Base-by-base conservation (phyloP, 768 basidiomycete genomes). In the Leccinum truebloodii region DNA sequence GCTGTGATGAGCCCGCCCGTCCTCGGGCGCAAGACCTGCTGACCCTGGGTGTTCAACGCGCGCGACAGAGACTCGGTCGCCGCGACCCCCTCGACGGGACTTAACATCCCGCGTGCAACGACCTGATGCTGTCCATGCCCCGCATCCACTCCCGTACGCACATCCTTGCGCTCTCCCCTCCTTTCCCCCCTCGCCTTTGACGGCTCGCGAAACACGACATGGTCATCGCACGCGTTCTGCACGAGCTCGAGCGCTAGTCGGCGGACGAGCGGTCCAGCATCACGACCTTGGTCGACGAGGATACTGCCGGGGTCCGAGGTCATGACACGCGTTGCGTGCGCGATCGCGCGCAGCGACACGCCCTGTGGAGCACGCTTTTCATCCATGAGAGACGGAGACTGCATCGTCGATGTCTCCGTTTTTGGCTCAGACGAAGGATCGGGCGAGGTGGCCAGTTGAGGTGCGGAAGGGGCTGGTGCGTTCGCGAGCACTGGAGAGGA, bases 291-390 rank as follows among this genome's bases (percentile, higher is more conserved):
- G 70, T 93, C 88, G 0, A 83, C 81, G 10, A 94, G 81, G 58
- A 94, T 84, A 64, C 90, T 91, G 13, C 81, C 77, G 0, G 92
- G 82, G 65, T 90, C 90, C 3, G 85, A 80, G 0, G 89, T 89
- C 91, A 94, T 93, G n/a, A 94, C 88, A 3, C 92, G 85, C 1
- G 89, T 94, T 1, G 92, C 91, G 57, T 93, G 87, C 18, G 84
- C 82, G 57, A 94, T 92, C 2, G 92, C 92, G 6, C 84, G 84
- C 2, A 94, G 70, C 0, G 89, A 83, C 0, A 86, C 73, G 1
- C 90, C 89, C 67, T 93, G 91, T 0, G 69, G 75, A 7, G 58
- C 70, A 44, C 63, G 71, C 46, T 73, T 74, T 34, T 74, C 73
- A 46, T 69, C 75, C 6, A 34, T 20, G 6, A 71, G 35, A 20